These are phyloP conservation scores for Podaxis rugospora DNA, from an alignment of 768 basidiomycete species.

Conservation along the genomic window DNA sequence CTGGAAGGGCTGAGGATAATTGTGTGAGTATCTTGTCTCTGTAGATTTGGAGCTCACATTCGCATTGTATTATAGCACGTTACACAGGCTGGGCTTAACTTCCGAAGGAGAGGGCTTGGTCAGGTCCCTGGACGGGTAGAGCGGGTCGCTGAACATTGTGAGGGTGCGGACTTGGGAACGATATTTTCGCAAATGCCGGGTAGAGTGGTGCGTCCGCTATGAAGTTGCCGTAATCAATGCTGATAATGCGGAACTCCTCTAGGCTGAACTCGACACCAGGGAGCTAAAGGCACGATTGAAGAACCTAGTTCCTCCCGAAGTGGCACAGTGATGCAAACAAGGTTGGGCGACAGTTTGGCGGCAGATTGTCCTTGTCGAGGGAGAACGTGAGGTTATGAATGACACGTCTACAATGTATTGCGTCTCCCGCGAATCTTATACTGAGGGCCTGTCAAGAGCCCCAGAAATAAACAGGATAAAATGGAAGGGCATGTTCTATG, in stretches of 20 bases:
- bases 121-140: background rate
- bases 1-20: conserved; percentile 37
- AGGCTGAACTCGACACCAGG: background rate
- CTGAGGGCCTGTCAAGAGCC: too few relatives aligned
- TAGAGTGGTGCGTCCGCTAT: background rate
- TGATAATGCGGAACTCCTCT: background rate
- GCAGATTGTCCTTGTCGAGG: too few relatives aligned
- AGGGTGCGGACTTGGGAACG: conserved; percentile 23
- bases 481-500: too few relatives aligned
- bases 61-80: conserved; percentile 11
- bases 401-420: too few relatives aligned
- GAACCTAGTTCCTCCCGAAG: background rate
- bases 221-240: background rate
- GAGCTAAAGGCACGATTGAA: background rate
- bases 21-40: conserved; percentile 27
- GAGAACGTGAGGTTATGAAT: too few relatives aligned
- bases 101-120: conserved; percentile 15
- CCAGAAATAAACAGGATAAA: too few relatives aligned
- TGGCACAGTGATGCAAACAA: background rate
- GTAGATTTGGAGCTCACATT: background rate
- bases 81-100: conserved; percentile 20
- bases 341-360: too few relatives aligned
- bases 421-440: too few relatives aligned
- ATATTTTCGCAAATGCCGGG: conserved; percentile 21
- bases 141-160: conserved; percentile 24